Percentiles rank a stretch among this genome's conserved stretches.
phyloP scores from a whole-genome alignment of 1,284 basidiomycete species.

The Exobasidium rhododendri region DNA sequence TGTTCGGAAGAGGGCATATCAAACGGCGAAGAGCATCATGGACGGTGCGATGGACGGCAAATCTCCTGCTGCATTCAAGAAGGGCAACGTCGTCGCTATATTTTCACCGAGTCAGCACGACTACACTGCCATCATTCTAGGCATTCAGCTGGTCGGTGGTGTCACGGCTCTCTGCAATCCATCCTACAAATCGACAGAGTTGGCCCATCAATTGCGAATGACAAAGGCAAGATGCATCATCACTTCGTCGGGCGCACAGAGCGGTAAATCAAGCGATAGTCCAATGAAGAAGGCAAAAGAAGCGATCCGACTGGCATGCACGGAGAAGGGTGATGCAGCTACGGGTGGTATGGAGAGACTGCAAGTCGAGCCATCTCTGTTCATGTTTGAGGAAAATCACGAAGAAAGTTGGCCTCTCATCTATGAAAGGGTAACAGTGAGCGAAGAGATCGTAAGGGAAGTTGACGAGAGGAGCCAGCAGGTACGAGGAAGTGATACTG shows the following conservation, averaged over 20 bases:
- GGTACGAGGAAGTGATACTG: constrained; percentile 27
- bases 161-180: constrained; percentile 49
- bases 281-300: constrained; percentile 21
- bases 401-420: constrained; percentile 28
- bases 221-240: constrained; percentile 33
- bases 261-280: constrained; percentile 11
- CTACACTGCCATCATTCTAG: constrained; percentile 40
- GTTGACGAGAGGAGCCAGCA: constrained; percentile 14
- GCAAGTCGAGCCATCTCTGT: constrained; percentile 22
- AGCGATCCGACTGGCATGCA: constrained; percentile 19
- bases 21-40: constrained; percentile 35
- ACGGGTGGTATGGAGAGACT: constrained; percentile 24
- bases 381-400: constrained; percentile 43
- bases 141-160: constrained; percentile 44
- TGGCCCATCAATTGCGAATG: constrained; percentile 44
- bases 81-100: constrained; percentile 41
- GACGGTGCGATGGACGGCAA: constrained; percentile 26
- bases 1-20: constrained; percentile 31
- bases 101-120: constrained; percentile 49
- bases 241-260: not conserved
- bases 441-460: constrained; percentile 12
- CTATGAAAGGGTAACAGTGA: constrained; percentile 26
- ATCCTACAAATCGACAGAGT: constrained; percentile 45
- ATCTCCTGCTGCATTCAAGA: constrained; percentile 25
- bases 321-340: constrained; percentile 11